phyloP scores from a whole-genome alignment of 805 yeast genomes.

The Metschnikowia hibisci region DNA sequence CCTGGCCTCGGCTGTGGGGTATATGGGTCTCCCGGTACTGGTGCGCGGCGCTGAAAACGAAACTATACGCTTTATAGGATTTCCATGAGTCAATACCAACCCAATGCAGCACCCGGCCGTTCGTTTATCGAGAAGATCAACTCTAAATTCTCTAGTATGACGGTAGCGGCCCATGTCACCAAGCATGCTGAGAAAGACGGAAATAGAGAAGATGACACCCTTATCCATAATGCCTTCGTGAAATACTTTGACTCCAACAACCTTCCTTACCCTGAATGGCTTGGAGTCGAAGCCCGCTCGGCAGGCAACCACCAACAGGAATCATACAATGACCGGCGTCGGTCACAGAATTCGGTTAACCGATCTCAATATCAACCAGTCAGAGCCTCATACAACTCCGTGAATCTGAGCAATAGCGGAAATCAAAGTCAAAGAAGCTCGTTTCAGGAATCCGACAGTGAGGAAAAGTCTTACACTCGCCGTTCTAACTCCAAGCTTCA shows the following conservation, averaged over 20 bases:
- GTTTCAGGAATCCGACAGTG: slow-evolving; percentile 7
- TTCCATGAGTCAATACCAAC: slow-evolving; percentile 22
- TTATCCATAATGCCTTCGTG: slow-evolving; percentile 42
- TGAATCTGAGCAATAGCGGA: slow-evolving; percentile 7
- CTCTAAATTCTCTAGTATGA: slow-evolving; percentile 34
- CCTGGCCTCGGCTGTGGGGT: too few species aligned
- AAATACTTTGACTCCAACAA: slow-evolving; percentile 31
- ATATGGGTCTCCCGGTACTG: too few species aligned
- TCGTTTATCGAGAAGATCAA: slow-evolving; percentile 36
- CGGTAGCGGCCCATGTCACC: slow-evolving; percentile 22
- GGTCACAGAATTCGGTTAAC: slow-evolving; percentile 1
- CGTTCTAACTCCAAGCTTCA: slow-evolving; percentile 34
- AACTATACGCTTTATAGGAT: too few species aligned
- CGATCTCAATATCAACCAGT: slow-evolving; percentile 26
- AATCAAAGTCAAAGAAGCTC: slow-evolving; percentile 3
- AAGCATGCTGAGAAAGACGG: slow-evolving; percentile 37
- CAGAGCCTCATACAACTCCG: slow-evolving; percentile 20
- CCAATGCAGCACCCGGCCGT: slow-evolving; percentile 22
- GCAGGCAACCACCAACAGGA: neutral
- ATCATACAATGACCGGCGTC: neutral
- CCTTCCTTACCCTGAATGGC: slow-evolving; percentile 43
- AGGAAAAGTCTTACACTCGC: slow-evolving; percentile 24
- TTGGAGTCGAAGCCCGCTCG: slow-evolving; percentile 26
- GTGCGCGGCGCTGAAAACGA: too few species aligned
- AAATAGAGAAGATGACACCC: slow-evolving; percentile 32